Percentiles rank a stretch among this genome's conserved stretches.
These are phyloP conservation scores for Pyronema omphalodes DNA, from an alignment of 495 filamentous ascomycete species.

Conservation along the genomic window DNA sequence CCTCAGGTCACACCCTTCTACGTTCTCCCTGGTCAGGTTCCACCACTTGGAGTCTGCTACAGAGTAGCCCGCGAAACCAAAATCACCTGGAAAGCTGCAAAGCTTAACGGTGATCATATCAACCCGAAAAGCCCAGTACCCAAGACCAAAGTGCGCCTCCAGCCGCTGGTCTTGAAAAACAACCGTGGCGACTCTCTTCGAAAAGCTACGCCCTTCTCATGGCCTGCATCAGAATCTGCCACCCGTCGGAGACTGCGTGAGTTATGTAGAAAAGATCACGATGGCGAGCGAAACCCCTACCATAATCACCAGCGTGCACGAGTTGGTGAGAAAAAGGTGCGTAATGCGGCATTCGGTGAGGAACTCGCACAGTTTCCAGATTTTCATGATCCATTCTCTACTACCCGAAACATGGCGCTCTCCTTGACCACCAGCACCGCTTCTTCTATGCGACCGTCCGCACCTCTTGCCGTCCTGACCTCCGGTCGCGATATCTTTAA, in stretches of 20 bases:
- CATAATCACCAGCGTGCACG: slow-evolving; percentile 26
- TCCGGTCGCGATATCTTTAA: slow-evolving; percentile 17
- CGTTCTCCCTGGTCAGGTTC: slow-evolving; percentile 65
- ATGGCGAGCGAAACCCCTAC: slow-evolving; percentile 41
- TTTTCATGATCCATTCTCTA: slow-evolving; percentile 25
- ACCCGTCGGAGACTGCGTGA: slow-evolving; percentile 66
- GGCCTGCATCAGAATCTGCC: slow-evolving; percentile 68
- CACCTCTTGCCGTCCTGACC: slow-evolving; percentile 46
- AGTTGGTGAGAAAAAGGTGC: slow-evolving; percentile 1
- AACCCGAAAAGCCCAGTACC: slow-evolving; percentile 12
- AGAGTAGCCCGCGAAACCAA: slow-evolving; percentile 75
- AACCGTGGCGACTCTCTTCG: slow-evolving; percentile 22
- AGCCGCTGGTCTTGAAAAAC: not conserved
- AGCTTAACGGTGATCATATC: slow-evolving; percentile 17
- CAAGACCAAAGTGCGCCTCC: not conserved
- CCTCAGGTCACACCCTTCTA: slow-evolving; percentile 89
- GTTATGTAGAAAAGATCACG: slow-evolving; percentile 64
- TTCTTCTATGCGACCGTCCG: slow-evolving; percentile 55
- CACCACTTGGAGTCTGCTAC: slow-evolving; percentile 74
- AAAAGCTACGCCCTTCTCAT: slow-evolving; percentile 29
- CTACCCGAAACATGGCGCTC: slow-evolving; percentile 65
- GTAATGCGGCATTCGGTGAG: slow-evolving; percentile 17
- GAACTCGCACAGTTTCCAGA: slow-evolving; percentile 7
- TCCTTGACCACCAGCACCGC: slow-evolving; percentile 68
- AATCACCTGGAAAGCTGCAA: slow-evolving; percentile 59